These are phyloP conservation scores for Dispira simplex DNA, from an alignment of 192 early-diverging fungal genomes.

Conservation along the genomic window DNA sequence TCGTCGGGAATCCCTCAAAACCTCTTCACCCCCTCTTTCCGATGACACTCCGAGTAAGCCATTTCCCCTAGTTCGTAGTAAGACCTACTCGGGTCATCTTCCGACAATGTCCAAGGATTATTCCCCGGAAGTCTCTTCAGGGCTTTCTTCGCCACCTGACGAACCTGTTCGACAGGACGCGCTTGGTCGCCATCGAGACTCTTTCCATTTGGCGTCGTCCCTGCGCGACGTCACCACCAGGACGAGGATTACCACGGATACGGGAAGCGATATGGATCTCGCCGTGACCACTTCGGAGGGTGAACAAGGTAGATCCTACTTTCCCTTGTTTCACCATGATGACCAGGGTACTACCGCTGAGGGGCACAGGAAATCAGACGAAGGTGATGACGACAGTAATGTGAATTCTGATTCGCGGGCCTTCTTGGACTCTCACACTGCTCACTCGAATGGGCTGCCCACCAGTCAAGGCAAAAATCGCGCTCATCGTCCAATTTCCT, in stretches of 20 bases:
- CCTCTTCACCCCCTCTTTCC: neutral
- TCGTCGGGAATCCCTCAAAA: constrained; percentile 2
- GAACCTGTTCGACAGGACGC: neutral
- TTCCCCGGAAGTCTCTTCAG: too few relatives aligned
- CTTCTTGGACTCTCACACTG: neutral
- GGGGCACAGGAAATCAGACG: neutral
- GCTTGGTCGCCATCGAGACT: neutral
- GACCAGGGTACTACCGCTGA: neutral
- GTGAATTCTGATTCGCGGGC: too few relatives aligned
- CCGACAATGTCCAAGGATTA: too few relatives aligned
- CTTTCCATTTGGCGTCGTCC: neutral
- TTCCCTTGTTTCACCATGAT: neutral
- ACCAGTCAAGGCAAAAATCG: neutral
- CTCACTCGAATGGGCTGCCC: neutral
- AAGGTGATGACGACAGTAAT: neutral
- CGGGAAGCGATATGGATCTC: neutral
- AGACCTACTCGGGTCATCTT: neutral
- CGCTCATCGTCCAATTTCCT: neutral
- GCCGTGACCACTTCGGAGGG: neutral
- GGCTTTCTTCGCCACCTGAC: neutral
- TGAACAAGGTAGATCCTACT: neutral
- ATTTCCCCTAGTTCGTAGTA: neutral
- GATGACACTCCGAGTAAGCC: neutral
- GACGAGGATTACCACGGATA: neutral
- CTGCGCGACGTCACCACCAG: neutral